A percentile compares a stretch with the other conserved stretches of the same genome.
Evolutionary conservation across 208 protist species (phyloP).

Genomic region (Tritrichomonas foetus): DNA sequence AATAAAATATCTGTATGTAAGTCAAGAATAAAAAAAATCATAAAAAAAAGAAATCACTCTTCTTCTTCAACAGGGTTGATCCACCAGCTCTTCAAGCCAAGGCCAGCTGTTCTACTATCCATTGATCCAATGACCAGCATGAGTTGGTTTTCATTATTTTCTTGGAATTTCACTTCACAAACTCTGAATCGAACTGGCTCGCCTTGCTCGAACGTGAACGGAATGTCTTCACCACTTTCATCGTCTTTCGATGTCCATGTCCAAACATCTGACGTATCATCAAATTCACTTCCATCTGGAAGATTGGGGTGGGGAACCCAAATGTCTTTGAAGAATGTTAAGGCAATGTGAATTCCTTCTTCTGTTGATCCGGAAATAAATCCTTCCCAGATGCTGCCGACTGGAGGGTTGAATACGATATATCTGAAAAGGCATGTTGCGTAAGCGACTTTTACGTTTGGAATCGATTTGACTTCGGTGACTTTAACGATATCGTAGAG

Average conservation of each 20-base stretch:
- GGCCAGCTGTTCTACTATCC: neutral
- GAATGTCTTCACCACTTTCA: neutral
- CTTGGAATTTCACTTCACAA: neutral
- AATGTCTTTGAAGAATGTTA: slow-evolving; percentile 18
- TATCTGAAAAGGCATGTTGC: neutral
- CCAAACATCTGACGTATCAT: neutral
- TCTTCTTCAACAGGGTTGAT: no score
- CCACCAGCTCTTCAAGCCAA: no score
- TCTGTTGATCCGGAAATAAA: neutral
- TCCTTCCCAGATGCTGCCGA: neutral
- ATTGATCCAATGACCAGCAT: slow-evolving; percentile 8
- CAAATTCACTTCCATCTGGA: neutral
- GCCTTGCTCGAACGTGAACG: neutral
- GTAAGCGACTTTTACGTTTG: neutral
- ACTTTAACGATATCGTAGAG: slow-evolving; percentile 15
- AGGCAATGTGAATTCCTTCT: neutral
- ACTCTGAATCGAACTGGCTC: neutral
- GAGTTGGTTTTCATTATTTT: neutral
- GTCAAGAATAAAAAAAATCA: no score
- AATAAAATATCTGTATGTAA: no score
- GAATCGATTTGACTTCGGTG: neutral
- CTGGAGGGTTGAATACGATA: slow-evolving; percentile 33
- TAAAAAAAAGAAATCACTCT: no score
- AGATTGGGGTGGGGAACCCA: neutral
- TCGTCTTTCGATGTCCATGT: neutral